Conservation (phyloP, 345 rosid genomes). For the Passiflora organensis region DNA sequence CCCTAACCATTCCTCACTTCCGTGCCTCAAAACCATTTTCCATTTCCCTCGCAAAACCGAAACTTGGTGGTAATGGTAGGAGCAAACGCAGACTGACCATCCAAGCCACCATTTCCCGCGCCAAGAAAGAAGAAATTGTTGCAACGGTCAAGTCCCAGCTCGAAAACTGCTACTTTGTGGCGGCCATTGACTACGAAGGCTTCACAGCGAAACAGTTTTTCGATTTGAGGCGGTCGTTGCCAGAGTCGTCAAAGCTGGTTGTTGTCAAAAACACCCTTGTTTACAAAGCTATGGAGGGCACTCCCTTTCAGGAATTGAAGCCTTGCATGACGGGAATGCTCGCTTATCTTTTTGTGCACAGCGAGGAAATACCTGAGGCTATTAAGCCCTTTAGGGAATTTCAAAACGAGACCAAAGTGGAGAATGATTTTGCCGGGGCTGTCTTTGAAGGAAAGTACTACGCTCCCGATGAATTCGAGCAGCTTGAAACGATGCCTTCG, state of each 20-base stretch:
- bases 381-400: slow-evolving; percentile 76
- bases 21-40: slow-evolving; percentile 17
- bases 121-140: slow-evolving; percentile 82
- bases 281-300: slow-evolving; percentile 80
- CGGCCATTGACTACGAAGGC: slow-evolving; percentile 71
- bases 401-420: slow-evolving; percentile 68
- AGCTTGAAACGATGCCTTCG: slow-evolving; percentile 71
- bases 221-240: slow-evolving; percentile 63
- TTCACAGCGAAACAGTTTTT: slow-evolving; percentile 85
- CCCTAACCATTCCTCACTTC: slow-evolving; percentile 25
- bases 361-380: slow-evolving; percentile 80
- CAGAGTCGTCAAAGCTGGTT: slow-evolving; percentile 60
- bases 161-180: slow-evolving; percentile 75
- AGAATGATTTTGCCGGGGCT: slow-evolving; percentile 75
- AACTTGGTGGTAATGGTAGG: slow-evolving; percentile 21
- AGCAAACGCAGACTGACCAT: slow-evolving; percentile 24
- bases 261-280: slow-evolving; percentile 92
- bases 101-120: slow-evolving; percentile 74
- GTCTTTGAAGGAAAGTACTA: slow-evolving; percentile 92
- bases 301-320: slow-evolving; percentile 71
- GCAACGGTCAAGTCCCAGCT: slow-evolving; percentile 69
- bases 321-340: slow-evolving; percentile 98
- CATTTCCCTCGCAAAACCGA: slow-evolving; percentile 14
- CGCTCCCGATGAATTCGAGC: slow-evolving; percentile 68
- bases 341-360: slow-evolving; percentile 87